phyloP scores from a whole-genome alignment of 306 rosid genomes.

The Purshia tridentata region DNA sequence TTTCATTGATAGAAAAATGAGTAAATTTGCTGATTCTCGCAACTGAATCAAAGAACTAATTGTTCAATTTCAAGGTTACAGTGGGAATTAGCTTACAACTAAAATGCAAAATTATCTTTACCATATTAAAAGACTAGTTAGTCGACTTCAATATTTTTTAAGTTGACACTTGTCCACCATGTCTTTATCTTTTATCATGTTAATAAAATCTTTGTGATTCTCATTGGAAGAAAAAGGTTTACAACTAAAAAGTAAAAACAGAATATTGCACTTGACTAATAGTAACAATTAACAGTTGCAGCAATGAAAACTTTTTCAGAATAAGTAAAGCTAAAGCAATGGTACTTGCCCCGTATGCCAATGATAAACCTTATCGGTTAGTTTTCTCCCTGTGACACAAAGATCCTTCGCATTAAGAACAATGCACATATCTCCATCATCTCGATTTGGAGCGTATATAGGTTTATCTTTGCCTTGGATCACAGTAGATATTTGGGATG shows the following conservation, averaged over 20 bases:
- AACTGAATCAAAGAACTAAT: neutral
- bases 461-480: constrained; percentile 94
- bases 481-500: constrained; percentile 93
- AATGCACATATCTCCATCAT: constrained; percentile 94
- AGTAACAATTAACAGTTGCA: neutral
- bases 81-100: neutral
- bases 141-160: neutral
- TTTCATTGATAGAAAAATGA: neutral
- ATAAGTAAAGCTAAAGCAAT: neutral
- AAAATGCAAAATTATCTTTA: neutral
- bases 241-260: neutral
- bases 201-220: too few relatives aligned
- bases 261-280: neutral
- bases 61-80: neutral
- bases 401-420: constrained; percentile 94
- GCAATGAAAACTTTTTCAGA: constrained; percentile 10
- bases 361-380: constrained; percentile 75
- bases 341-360: constrained; percentile 95
- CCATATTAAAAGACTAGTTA: neutral
- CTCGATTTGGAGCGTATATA: constrained; percentile 82
- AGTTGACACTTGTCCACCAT: neutral
- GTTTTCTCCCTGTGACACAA: constrained; percentile 83
- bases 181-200: too few relatives aligned
- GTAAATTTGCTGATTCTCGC: neutral
- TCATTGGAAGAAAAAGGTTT: neutral